Base-by-base conservation (phyloP, 352 stramenopile genomes). In the Aphanomyces stellatus region DNA sequence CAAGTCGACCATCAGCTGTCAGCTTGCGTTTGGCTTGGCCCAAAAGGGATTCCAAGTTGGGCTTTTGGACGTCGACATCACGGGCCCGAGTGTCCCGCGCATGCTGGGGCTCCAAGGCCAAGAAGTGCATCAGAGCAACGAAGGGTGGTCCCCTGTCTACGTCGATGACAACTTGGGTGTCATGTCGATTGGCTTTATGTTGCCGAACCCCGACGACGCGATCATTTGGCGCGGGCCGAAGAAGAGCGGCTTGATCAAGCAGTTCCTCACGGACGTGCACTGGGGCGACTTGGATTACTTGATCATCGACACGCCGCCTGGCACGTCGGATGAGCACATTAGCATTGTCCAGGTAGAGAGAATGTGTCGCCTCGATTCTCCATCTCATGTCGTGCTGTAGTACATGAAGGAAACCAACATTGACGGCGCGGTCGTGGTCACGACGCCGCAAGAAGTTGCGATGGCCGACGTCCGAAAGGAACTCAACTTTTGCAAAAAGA, bases 241-340 rank as follows among this genome's bases (percentile, higher is more conserved):
- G 77, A 99, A 99, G 80, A 99, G 99, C 80, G 97, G 94, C 40
- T 90, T 99, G 40, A 99, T 99, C 80, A 98, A 99, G 82, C 97
- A 99, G 81, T 99, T 99, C 77, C 85, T 99, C 35, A 99, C 97
- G 17, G 94, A 99, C 70, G 98, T 99, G 15, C 94, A 99, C 80
- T 99, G 98, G 98, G 97, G 97, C 19, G 81, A 97, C 35, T 88
- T 99, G 43, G 98, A 99, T 79, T 99, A 99, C 74, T 75, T 99
- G 42, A 78, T 99, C n/a, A 91, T 94, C 22, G 85, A 99, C 78
- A 99, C 97, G 69, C 98, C 98, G 3, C 98, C 98, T 7, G 98
- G 98, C 49, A 99, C 98, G 19, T 99, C 92, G 34, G 98, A 99
- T 72, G 98, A 99, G 74, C 98, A 99, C 80, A 99, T 99, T 74